phyloP scores from a whole-genome alignment of 495 filamentous ascomycete genomes.

The Extremus antarcticus region DNA sequence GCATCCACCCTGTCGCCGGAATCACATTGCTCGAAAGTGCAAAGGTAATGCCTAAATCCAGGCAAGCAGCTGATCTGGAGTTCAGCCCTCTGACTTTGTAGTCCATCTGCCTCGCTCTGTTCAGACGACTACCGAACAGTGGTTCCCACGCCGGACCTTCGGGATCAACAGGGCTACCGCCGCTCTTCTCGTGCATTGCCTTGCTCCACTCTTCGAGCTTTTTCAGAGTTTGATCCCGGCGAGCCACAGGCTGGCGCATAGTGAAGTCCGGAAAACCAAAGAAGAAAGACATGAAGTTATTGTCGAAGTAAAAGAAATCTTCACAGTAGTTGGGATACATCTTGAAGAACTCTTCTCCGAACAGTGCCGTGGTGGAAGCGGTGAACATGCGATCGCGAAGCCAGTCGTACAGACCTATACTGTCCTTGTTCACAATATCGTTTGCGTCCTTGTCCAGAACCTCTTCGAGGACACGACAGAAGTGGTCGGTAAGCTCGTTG shows the following conservation, averaged over 20 bases:
- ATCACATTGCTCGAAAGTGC: constrained; percentile 20
- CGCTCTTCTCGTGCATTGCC: constrained; percentile 10
- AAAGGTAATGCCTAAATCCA: constrained; percentile 22
- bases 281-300: constrained; percentile 12
- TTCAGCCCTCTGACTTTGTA: constrained; percentile 13
- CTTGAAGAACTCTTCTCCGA: constrained; percentile 19
- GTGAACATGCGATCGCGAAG: constrained; percentile 17
- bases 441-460: constrained; percentile 8
- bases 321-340: constrained; percentile 16
- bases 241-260: constrained; percentile 8
- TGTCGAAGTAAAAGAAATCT: constrained; percentile 24
- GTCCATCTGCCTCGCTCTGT: constrained; percentile 14
- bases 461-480: constrained; percentile 5
- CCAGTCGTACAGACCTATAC: constrained; percentile 21
- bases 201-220: constrained; percentile 15
- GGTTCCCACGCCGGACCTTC: constrained; percentile 19
- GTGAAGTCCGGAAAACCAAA: constrained; percentile 15
- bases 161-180: constrained; percentile 15
- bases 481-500: constrained; percentile 14
- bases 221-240: constrained; percentile 9
- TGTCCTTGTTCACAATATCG: neutral
- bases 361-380: constrained; percentile 17
- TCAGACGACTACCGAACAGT: constrained; percentile 10
- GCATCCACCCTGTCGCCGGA: constrained; percentile 21
- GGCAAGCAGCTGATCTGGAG: constrained; percentile 1